Base-by-base conservation (phyloP, 2,329 filamentous ascomycete genomes). In the Chaetoscypha palmicola region DNA sequence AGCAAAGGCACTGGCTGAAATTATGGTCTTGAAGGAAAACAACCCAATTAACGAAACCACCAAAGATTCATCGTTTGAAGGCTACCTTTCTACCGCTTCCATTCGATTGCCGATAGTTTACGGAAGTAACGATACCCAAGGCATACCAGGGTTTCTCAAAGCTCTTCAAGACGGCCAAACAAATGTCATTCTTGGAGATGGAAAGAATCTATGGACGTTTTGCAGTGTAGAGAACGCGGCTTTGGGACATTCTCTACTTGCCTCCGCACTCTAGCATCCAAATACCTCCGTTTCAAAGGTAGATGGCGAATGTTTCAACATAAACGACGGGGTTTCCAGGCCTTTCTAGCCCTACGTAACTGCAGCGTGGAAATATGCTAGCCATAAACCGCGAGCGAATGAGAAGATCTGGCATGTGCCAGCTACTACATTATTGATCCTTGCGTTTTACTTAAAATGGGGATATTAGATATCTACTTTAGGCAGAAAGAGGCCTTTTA, bases 231-330 rank as follows among this genome's bases (percentile, higher is more conserved):
- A 35, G 8, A 41, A 41, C n/a, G 17, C 19, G 14, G 5, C 28
- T 2, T 12, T 14, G 8, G 17, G 19, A 10, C 28, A 33, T 23
- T 22, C 21, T 3, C 20, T 41, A 16, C 31, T 41, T 4, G 28
- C 20, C 4, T 12, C 9, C n/a, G 14, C 28, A 10, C 39, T 41
- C n/a, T n/a, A n/a, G 17, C 9, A 22, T n/a, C 14, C 24, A 2
- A 2, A n/a, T 8, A 3, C 7, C 4, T 1, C 5, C 12, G 19
- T 5, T 14, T 9, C 8, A 40, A 26, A 34, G 11, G 39, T 23
- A 4, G 39, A 23, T 24, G 39, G 39, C 7, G 19, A 41, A 34
- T 19, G 19, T 17, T 41, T 41, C 31, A 41, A 41, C 39, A 41
- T 41, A 4, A n/a, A 41, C 9, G 39, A 41, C 22, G 39, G 39